Percentiles rank a stretch among this genome's conserved stretches.
Conservation (phyloP, 345 rosid genomes). For the Toxicodendron radicans region DNA sequence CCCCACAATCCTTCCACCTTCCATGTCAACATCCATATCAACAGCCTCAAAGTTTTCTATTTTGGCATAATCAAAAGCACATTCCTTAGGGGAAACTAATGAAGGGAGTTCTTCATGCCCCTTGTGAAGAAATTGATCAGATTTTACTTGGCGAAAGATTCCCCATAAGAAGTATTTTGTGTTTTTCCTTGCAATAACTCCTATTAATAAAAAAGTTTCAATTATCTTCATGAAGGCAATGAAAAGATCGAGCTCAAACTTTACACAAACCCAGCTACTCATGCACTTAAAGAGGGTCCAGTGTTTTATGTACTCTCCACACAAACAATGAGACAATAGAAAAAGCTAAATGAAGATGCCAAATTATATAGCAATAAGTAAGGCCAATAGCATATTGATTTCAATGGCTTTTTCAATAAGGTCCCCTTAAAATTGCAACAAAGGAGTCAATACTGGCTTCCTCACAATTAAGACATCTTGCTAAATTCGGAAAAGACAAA, state of each 20-base stretch:
- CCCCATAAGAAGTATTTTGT: slow-evolving; percentile 44
- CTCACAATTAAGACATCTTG: neutral
- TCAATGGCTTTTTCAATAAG: neutral
- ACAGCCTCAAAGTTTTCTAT: neutral
- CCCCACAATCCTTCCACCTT: slow-evolving; percentile 31
- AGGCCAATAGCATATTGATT: neutral
- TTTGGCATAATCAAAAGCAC: slow-evolving; percentile 8
- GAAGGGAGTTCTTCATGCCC: slow-evolving; percentile 3
- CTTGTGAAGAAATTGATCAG: slow-evolving; percentile 15
- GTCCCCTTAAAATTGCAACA: neutral
- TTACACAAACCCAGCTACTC: slow-evolving; percentile 4
- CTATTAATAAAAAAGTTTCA: slow-evolving; percentile 21
- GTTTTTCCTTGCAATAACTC: slow-evolving; percentile 22
- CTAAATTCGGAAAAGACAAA: too few species aligned
- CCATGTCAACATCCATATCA: slow-evolving; percentile 43
- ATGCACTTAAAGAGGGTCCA: neutral
- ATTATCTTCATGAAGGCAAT: slow-evolving; percentile 1
- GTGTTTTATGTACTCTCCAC: neutral
- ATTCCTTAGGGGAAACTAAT: slow-evolving; percentile 1
- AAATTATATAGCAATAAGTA: neutral
- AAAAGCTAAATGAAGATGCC: neutral
- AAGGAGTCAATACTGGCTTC: neutral
- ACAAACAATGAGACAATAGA: neutral
- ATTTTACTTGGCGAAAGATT: slow-evolving; percentile 24
- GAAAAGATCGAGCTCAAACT: neutral